Percentiles rank a stretch among this genome's conserved stretches.
phyloP scores from a whole-genome alignment of 75 land plant species.

The Cupressus sempervirens region DNA sequence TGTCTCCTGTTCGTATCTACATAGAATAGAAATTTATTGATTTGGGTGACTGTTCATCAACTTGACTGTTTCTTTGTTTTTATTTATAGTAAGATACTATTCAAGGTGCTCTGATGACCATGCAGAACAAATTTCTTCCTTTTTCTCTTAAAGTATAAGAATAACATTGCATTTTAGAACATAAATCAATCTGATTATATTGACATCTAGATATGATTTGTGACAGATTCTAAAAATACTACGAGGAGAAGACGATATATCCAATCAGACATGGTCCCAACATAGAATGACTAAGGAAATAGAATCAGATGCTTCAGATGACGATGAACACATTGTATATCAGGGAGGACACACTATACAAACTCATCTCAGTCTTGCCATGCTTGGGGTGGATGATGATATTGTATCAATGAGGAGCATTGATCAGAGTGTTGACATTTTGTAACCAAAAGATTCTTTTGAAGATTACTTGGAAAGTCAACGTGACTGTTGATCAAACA shows the following conservation, averaged over 20 bases:
- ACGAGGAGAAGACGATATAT: conserved; percentile 51
- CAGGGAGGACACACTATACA: conserved; percentile 28
- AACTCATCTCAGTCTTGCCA: conserved; percentile 71
- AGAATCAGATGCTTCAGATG: conserved; percentile 34
- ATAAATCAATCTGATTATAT: not conserved
- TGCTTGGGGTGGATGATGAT: conserved; percentile 80
- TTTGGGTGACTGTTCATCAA: not conserved
- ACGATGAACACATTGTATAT: conserved; percentile 22
- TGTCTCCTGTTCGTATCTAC: not conserved
- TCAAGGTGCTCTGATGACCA: not conserved
- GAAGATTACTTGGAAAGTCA: conserved; percentile 79
- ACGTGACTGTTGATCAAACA: not conserved
- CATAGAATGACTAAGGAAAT: conserved; percentile 23
- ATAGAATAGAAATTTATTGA: not conserved
- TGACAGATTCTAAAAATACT: conserved; percentile 65
- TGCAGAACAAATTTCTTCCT: not conserved
- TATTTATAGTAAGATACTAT: not conserved
- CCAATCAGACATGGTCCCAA: conserved; percentile 42
- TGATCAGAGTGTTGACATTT: conserved; percentile 38
- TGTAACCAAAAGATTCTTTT: conserved; percentile 33
- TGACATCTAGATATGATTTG: conserved; percentile 7
- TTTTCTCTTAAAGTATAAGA: not conserved
- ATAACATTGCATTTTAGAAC: not conserved
- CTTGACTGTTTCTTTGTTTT: not conserved
- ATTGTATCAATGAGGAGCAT: conserved; percentile 50